phyloP scores from a whole-genome alignment of 2,329 filamentous ascomycete genomes.

The Teratosphaeriaceae sp. region DNA sequence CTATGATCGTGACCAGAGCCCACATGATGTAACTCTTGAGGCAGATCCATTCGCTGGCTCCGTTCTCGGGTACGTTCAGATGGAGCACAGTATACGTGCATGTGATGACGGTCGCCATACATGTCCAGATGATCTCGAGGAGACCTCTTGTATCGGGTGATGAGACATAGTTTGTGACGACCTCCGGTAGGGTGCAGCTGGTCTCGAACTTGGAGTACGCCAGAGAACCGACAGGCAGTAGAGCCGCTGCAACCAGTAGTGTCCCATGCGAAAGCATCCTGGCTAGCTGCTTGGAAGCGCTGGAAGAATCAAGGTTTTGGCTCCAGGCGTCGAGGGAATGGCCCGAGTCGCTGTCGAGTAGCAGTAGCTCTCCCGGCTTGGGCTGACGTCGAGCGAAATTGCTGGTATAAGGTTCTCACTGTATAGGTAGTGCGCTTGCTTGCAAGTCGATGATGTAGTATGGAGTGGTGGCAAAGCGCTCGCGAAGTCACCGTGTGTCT shows the following conservation, averaged over 20 bases:
- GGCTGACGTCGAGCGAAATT: too few species aligned
- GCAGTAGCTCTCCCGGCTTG: too few species aligned
- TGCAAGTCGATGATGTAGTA: too few species aligned
- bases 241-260: not conserved
- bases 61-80: not conserved
- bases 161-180: not conserved
- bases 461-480: too few species aligned
- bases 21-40: not conserved
- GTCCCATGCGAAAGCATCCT: too few species aligned
- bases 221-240: not conserved
- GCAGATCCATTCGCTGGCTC: not conserved
- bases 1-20: not conserved
- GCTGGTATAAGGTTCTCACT: too few species aligned
- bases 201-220: not conserved
- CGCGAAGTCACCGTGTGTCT: too few species aligned
- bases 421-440: too few species aligned
- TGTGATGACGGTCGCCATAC: not conserved
- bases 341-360: too few species aligned
- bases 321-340: too few species aligned
- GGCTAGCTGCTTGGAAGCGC: too few species aligned
- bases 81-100: slow-evolving; percentile 1
- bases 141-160: not conserved
- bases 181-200: not conserved
- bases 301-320: too few species aligned
- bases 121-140: not conserved